Conservation (phyloP, 805 yeast genomes). For the Hanseniaspora nectarophila region DNA sequence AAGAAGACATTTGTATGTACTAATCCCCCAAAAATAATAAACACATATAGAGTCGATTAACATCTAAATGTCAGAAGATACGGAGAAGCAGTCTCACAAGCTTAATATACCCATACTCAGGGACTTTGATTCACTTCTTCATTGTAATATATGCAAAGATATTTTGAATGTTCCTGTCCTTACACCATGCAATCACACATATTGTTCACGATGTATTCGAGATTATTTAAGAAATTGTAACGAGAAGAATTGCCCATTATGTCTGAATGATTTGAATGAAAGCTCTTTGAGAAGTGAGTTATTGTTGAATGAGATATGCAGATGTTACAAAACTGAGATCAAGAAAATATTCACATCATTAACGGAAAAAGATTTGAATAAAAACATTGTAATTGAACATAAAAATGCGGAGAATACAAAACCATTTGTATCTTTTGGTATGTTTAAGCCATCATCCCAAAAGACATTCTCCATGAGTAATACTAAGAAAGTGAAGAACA, state of each 20-base stretch:
- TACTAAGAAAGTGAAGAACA: not conserved
- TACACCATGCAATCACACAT: constrained; percentile 78
- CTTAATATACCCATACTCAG: constrained; percentile 39
- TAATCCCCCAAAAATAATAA: too few species aligned
- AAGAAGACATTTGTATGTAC: too few species aligned
- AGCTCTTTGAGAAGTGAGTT: constrained; percentile 56
- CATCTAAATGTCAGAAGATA: not conserved
- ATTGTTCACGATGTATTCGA: constrained; percentile 78
- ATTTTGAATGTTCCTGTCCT: constrained; percentile 65
- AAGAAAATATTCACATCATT: constrained; percentile 27
- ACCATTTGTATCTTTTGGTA: not conserved
- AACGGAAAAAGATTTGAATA: constrained; percentile 26
- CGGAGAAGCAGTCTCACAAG: not conserved
- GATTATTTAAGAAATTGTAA: constrained; percentile 40
- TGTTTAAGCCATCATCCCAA: constrained; percentile 11
- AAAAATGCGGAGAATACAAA: not conserved
- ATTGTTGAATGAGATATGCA: constrained; percentile 58
- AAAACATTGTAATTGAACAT: constrained; percentile 13
- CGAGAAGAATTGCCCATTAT: constrained; percentile 62
- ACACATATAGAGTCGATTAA: too few species aligned
- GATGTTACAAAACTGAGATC: constrained; percentile 35
- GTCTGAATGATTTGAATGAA: constrained; percentile 58
- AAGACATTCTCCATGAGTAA: not conserved
- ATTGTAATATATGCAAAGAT: constrained; percentile 86
- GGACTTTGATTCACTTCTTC: constrained; percentile 54